phyloP scores from a whole-genome alignment of 495 filamentous ascomycete genomes.

The Penicillium macrosclerotiorum region DNA sequence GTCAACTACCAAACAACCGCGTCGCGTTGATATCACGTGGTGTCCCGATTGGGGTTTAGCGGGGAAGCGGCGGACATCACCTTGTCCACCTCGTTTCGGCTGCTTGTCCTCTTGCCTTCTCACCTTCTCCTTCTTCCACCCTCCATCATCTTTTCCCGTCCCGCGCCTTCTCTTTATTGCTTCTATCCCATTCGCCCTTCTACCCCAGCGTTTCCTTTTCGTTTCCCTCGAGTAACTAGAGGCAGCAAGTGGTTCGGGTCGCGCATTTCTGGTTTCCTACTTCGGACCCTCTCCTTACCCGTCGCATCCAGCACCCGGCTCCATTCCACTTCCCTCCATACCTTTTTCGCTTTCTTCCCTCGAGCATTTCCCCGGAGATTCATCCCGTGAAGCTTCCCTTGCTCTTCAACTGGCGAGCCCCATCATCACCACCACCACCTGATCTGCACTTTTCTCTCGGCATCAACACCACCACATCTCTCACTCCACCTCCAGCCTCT shows the following conservation, averaged over 20 bases:
- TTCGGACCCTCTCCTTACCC: constrained; percentile 17
- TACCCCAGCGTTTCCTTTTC: constrained; percentile 2
- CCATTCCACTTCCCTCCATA: constrained; percentile 15
- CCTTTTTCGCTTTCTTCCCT: constrained; percentile 11
- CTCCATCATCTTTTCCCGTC: too few species aligned
- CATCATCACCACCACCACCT: constrained; percentile 16
- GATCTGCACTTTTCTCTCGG: constrained; percentile 31
- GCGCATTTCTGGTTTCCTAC: constrained; percentile 18
- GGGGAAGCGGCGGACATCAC: constrained; percentile 18
- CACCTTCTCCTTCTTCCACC: too few species aligned
- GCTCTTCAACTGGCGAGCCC: constrained; percentile 13
- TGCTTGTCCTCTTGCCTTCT: constrained; percentile 11
- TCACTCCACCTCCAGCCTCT: constrained; percentile 38
- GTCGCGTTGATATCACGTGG: constrained; percentile 16
- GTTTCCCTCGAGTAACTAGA: not conserved
- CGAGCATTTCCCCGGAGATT: constrained; percentile 9
- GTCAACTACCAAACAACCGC: constrained; percentile 1
- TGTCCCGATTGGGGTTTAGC: constrained; percentile 5
- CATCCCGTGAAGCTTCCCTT: constrained; percentile 15
- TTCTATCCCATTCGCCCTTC: constrained; percentile 7
- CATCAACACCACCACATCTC: constrained; percentile 32
- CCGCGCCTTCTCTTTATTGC: constrained; percentile 4
- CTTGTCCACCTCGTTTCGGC: constrained; percentile 30
- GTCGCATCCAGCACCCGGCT: constrained; percentile 22
- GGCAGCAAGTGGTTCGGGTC: constrained; percentile 2